Evolutionary conservation across 768 basidiomycete species (phyloP).

Genomic region (Amanita fuliginea): DNA sequence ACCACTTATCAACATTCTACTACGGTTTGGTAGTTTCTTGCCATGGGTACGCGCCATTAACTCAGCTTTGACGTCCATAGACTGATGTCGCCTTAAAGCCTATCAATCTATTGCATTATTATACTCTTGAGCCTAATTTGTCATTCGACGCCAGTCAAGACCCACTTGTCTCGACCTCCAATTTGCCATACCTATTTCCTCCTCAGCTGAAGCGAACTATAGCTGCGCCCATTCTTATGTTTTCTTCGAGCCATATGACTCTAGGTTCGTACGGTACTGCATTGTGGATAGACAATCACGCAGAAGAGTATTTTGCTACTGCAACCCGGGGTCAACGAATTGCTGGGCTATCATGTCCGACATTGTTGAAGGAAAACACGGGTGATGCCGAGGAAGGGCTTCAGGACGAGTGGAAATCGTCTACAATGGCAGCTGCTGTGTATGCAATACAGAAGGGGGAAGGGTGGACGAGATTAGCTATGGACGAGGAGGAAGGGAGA

Average conservation of each 20-base stretch:
- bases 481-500: conserved; percentile 37
- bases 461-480: conserved; percentile 34
- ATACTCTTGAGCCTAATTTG: conserved; percentile 34
- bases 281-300: conserved; percentile 57
- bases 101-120: conserved; percentile 58
- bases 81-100: conserved; percentile 23
- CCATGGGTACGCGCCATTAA: conserved; percentile 33
- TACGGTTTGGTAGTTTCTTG: conserved; percentile 49
- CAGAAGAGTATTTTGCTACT: conserved; percentile 31
- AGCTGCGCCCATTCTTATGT: conserved; percentile 45
- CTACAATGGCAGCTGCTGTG: conserved; percentile 25
- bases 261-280: conserved; percentile 51
- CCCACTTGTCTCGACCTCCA: conserved; percentile 15
- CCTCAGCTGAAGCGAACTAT: conserved; percentile 28
- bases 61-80: neutral
- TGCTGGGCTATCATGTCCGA: conserved; percentile 26
- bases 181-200: conserved; percentile 34
- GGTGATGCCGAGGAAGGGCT: neutral
- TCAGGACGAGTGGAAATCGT: conserved; percentile 6
- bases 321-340: conserved; percentile 47
- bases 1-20: conserved; percentile 35
- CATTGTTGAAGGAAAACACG: conserved; percentile 10
- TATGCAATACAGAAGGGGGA: conserved; percentile 36
- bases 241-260: conserved; percentile 39
- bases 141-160: conserved; percentile 15